These are phyloP conservation scores for Lactarius deliciosus DNA, from an alignment of 768 basidiomycete species.

Conservation along the genomic window DNA sequence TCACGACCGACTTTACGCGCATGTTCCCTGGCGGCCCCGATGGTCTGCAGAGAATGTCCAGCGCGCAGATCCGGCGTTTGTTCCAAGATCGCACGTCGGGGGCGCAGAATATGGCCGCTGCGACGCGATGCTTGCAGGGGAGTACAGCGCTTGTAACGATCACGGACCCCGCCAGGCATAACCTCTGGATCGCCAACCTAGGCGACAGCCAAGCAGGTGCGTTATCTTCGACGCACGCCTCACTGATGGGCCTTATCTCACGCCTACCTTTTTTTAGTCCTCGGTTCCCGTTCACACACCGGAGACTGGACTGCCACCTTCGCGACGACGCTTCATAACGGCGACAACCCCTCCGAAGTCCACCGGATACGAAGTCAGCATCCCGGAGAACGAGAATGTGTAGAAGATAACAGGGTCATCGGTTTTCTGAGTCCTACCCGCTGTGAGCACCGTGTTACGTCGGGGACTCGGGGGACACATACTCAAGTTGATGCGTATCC, in stretches of 20 bases:
- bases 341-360: slow-evolving; percentile 64
- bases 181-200: slow-evolving; percentile 78
- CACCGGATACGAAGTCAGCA: slow-evolving; percentile 63
- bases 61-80: slow-evolving; percentile 54
- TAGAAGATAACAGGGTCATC: slow-evolving; percentile 64
- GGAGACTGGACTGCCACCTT: slow-evolving; percentile 60
- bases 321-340: slow-evolving; percentile 69
- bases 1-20: slow-evolving; percentile 45
- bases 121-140: slow-evolving; percentile 74
- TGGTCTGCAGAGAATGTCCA: slow-evolving; percentile 43
- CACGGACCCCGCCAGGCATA: slow-evolving; percentile 63
- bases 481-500: slow-evolving; percentile 6
- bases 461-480: not conserved
- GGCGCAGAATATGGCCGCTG: slow-evolving; percentile 61
- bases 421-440: slow-evolving; percentile 77
- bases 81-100: slow-evolving; percentile 64
- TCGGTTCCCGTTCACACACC: slow-evolving; percentile 47
- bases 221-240: slow-evolving; percentile 32
- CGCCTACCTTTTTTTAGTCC: slow-evolving; percentile 27
- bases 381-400: slow-evolving; percentile 67
- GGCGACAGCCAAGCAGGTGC: slow-evolving; percentile 78
- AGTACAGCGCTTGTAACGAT: slow-evolving; percentile 74
- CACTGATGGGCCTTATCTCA: not conserved
- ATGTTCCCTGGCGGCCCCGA: slow-evolving; percentile 55
- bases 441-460: slow-evolving; percentile 47